Evolutionary conservation across 108 stramenopile genomes (phyloP).

Genomic region (Pseudonitzschia multiseries): DNA sequence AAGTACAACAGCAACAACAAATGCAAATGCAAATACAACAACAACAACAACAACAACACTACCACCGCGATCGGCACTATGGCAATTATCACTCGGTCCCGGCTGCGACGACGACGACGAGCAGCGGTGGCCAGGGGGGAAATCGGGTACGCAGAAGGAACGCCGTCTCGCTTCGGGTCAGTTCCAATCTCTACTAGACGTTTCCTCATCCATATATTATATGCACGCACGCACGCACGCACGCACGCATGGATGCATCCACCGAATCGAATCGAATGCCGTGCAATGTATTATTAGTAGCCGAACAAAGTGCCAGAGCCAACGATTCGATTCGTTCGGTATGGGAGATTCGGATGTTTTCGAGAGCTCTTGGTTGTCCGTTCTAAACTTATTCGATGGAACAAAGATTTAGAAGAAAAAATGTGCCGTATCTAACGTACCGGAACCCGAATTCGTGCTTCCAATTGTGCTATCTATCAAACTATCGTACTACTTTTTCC

Average conservation of each 20-base stretch:
- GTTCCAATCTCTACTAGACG: constrained; percentile 21
- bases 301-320: no score
- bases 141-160: constrained; percentile 10
- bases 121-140: background rate
- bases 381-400: no score
- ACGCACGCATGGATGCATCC: no score
- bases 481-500: background rate
- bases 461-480: background rate
- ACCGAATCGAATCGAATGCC: background rate
- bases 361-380: no score
- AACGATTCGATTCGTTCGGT: no score
- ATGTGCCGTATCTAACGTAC: no score
- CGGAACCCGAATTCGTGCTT: no score
- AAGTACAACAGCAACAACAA: constrained; percentile 7
- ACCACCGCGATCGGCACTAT: background rate
- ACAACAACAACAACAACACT: background rate
- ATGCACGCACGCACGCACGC: no score
- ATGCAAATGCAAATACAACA: background rate
- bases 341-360: no score
- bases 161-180: constrained; percentile 19
- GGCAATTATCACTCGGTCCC: constrained; percentile 10
- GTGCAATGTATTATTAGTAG: no score
- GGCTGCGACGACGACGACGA: background rate
- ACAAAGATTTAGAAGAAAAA: no score
- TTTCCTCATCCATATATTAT: background rate